Base-by-base conservation (phyloP, 306 rosid species). In the Cicer bijugum region DNA sequence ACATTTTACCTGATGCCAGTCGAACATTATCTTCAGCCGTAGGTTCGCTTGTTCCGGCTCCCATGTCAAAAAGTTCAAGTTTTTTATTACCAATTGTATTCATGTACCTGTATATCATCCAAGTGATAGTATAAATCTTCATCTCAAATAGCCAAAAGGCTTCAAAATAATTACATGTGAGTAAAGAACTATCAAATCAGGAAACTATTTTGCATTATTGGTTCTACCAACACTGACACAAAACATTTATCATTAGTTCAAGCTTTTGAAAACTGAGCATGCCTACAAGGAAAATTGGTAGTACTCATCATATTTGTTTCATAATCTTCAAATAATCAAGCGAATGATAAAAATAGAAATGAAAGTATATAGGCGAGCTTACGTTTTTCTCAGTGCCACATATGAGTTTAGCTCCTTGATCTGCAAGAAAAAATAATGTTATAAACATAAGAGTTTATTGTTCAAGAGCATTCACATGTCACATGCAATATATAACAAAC, bases 351-450 rank as follows among this genome's bases (percentile, higher is more conserved):
- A 74, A 61, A 77, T 69, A 37, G 38, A n/a, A 38, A 68, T 11
- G 12, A 39, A 84, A 67, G 72, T 47, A 51, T 28, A 76, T 20
- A 42, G 19, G 71, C 52, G 67, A 77, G 82, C 92, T 91, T 85
- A 91, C 98, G 97, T 90, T 88, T 95, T 95, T 84, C 99, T 87
- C 88, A 95, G 82, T 70, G 94, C 96, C 73, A 95, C 96, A 68
- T 87, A 91, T 52, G 97, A 90, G 78, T 95, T 95, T 78, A 95
- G 93, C 90, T 95, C 99, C 83, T 95, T 95, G 89, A 95, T 91
- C 99, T 95, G 92, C 86, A 87, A 80, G 86, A 57, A 79, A 44
- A 76, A 82, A 37, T 72, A 57, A 75, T 52, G 59, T 17, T 20
- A 71, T 19, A 71, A 77, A 61, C 78, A 69, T 58, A 55, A 75